phyloP scores from a whole-genome alignment of 78 protist genomes.

The Cavenderia fasciculata region DNA sequence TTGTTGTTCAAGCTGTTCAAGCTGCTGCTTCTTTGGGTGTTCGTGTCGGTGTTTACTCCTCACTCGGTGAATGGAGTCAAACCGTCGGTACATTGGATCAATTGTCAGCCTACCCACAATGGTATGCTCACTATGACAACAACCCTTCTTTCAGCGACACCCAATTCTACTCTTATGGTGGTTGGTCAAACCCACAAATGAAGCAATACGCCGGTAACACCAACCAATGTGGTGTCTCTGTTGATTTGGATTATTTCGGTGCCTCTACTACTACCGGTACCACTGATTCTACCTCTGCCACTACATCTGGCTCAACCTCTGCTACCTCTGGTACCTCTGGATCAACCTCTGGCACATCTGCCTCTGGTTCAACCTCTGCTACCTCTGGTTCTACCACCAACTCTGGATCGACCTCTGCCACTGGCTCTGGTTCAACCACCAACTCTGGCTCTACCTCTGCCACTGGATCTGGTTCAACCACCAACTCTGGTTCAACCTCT shows the following conservation, averaged over 20 bases:
- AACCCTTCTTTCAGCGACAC: conserved; percentile 19
- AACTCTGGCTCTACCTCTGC: too few relatives aligned
- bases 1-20: conserved; percentile 4
- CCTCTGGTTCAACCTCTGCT: too few relatives aligned
- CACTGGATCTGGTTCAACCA: too few relatives aligned
- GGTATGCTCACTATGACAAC: conserved; percentile 68
- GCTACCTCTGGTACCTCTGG: conserved; percentile 1
- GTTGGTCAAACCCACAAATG: conserved; percentile 42
- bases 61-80: conserved; percentile 47
- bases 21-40: conserved; percentile 22
- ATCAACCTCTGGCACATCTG: neutral
- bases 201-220: conserved; percentile 25
- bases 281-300: neutral
- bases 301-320: conserved; percentile 1
- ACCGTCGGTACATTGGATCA: conserved; percentile 21
- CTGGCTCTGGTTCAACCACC: neutral
- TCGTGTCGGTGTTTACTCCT: conserved; percentile 41
- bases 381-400: neutral
- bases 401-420: conserved; percentile 16
- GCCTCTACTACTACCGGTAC: neutral
- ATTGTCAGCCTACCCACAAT: conserved; percentile 12
- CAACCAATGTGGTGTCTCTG: conserved; percentile 6
- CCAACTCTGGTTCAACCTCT: neutral
- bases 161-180: conserved; percentile 19
- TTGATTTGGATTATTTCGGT: neutral